Evolutionary conservation across 768 basidiomycete genomes (phyloP), one percentile per base, ranked within the genome.

Genomic region (Tylopilus intermedius): DNA sequence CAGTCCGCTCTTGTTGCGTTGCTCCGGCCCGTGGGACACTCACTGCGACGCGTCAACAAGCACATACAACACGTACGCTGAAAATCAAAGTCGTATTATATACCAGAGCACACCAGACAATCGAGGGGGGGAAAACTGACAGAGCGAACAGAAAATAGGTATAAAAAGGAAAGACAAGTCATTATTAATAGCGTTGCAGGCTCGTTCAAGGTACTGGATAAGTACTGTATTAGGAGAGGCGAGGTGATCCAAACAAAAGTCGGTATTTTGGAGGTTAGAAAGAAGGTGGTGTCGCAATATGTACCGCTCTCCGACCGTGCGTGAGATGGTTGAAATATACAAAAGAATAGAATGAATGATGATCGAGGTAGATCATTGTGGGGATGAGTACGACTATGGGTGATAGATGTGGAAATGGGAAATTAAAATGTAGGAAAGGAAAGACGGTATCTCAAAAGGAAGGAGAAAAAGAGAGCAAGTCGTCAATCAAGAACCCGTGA

Each of bases 21-120:
- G 33, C 33, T 33, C 33, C 29, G 29, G 33, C 13, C 33, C 33
- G 33, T 33, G 33, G 33, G 33, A 33, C 33, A 33, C 33, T 33
- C n/a, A 29, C 45, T 14, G 37, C 26, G 45, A 49, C 63, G 52
- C 67, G 65, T 70, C 53, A 70, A 70, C 53, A 69, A 7, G 44
- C 9, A 24, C 56, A 66, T 51, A 69, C 61, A 69, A 60, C 60
- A 42, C 53, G 55, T 18, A 30, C 32, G 1, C 32, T 11, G 24
- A 30, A 30, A 9, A 30, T 30, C 8, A 1, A 15, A n/a, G 5
- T 15, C 35, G 4, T 37, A 15, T 38, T n/a, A 38, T 8, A 18
- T 6, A 15, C n/a, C 37, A 9, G 15, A 38, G n/a, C n/a, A 38
- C 37, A 38, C n/a, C n/a, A 2, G 8, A 18, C 7, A 18, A n/a